Evolutionary conservation across 192 early-diverging fungal genomes (phyloP).

Genomic region (Coemansia sp.): DNA sequence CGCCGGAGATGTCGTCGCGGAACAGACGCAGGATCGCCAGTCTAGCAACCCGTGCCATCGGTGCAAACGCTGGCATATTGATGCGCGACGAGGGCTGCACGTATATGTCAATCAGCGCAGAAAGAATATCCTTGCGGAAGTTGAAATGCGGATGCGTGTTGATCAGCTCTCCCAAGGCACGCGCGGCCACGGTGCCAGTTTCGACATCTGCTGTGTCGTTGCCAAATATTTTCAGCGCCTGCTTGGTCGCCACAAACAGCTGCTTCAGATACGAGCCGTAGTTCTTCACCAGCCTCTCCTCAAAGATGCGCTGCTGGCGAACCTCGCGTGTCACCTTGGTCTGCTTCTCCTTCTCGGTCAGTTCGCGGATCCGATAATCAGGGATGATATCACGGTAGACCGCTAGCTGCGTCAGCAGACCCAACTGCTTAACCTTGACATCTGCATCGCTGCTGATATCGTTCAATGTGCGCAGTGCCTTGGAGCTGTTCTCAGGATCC

Average conservation of each 20-base stretch:
- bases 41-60: conserved; percentile 70
- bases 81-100: conserved; percentile 64
- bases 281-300: conserved; percentile 75
- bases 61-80: conserved; percentile 59
- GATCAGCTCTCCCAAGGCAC: conserved; percentile 82
- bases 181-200: conserved; percentile 65
- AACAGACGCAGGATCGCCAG: conserved; percentile 80
- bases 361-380: conserved; percentile 87
- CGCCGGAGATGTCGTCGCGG: conserved; percentile 80
- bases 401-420: conserved; percentile 82
- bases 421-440: conserved; percentile 68
- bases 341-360: conserved; percentile 78
- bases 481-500: conserved; percentile 74
- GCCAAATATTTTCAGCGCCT: conserved; percentile 35
- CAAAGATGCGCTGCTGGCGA: conserved; percentile 81
- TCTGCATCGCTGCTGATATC: conserved; percentile 66
- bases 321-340: conserved; percentile 86
- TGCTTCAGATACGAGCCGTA: conserved; percentile 85
- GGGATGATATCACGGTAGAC: conserved; percentile 96
- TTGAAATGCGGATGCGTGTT: conserved; percentile 90
- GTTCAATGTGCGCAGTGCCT: conserved; percentile 65
- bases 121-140: conserved; percentile 88
- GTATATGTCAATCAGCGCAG: conserved; percentile 66
- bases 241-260: conserved; percentile 60
- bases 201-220: conserved; percentile 36